Conservation (phyloP, 192 early-diverging fungal genomes). For the Coemansia asiatica region DNA sequence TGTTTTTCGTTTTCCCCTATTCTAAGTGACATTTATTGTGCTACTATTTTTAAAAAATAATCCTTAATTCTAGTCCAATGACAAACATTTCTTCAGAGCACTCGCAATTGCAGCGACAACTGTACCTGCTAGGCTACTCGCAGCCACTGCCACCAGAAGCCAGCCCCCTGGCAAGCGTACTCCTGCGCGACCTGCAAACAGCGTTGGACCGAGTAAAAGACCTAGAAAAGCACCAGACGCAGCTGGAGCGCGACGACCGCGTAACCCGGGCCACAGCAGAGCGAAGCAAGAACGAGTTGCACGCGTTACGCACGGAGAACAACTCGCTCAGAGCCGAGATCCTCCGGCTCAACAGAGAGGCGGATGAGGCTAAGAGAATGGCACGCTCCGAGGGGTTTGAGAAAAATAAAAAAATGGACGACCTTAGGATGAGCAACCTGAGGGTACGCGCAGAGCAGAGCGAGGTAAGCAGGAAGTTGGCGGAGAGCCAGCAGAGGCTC, state of each 20-base stretch:
- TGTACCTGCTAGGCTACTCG: conserved; percentile 50
- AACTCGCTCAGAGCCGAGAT: conserved; percentile 44
- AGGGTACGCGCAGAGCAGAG: conserved; percentile 30
- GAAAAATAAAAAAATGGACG: conserved; percentile 22
- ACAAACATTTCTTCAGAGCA: conserved; percentile 34
- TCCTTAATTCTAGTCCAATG: background rate
- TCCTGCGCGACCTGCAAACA: conserved; percentile 48
- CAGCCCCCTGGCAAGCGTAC: conserved; percentile 22
- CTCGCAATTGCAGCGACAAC: conserved; percentile 45
- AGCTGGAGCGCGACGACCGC: conserved; percentile 45
- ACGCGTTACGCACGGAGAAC: conserved; percentile 43
- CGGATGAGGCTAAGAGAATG: conserved; percentile 27
- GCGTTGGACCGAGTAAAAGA: conserved; percentile 48
- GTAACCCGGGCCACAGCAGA: conserved; percentile 19
- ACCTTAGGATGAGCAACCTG: conserved; percentile 38
- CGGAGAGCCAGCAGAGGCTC: conserved; percentile 25
- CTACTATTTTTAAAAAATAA: background rate
- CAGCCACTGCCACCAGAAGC: conserved; percentile 34
- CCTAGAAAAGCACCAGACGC: conserved; percentile 20
- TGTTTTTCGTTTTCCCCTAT: conserved; percentile 18
- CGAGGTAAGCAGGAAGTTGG: conserved; percentile 17
- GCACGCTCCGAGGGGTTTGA: conserved; percentile 28
- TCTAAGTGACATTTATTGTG: background rate
- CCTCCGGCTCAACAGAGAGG: conserved; percentile 30
- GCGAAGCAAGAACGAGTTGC: conserved; percentile 21